A percentile compares a stretch with the other conserved stretches of the same genome.
These are phyloP conservation scores for Coemansia sp. DNA, from an alignment of 192 early-diverging fungal species.

Conservation along the genomic window DNA sequence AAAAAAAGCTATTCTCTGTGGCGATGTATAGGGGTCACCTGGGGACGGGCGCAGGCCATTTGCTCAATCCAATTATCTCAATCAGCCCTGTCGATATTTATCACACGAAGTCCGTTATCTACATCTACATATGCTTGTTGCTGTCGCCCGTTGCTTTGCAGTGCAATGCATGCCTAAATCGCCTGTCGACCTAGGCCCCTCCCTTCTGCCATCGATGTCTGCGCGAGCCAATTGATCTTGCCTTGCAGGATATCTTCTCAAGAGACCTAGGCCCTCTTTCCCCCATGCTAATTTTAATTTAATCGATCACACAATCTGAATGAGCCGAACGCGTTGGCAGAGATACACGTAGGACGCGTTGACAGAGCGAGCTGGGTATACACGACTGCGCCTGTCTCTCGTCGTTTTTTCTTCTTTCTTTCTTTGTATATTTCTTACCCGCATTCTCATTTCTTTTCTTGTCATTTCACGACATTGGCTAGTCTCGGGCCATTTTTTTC, in stretches of 20 bases:
- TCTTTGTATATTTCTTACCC: background rate
- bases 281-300: background rate
- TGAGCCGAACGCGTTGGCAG: background rate
- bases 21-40: background rate
- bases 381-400: background rate
- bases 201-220: background rate
- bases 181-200: background rate
- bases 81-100: constrained; percentile 10
- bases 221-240: background rate
- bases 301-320: background rate
- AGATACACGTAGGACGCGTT: background rate
- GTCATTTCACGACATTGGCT: background rate
- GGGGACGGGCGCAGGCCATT: background rate
- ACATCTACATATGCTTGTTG: constrained; percentile 1
- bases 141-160: background rate
- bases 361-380: too few species aligned
- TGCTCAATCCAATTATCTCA: background rate
- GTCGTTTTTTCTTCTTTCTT: background rate
- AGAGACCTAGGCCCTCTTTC: background rate
- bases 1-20: background rate
- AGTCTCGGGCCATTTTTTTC: background rate
- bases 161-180: background rate
- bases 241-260: background rate
- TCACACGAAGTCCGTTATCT: background rate
- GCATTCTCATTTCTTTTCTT: background rate